These are phyloP conservation scores for Lantana camara DNA, from an alignment of 257 asterid genomes.

Conservation along the genomic window DNA sequence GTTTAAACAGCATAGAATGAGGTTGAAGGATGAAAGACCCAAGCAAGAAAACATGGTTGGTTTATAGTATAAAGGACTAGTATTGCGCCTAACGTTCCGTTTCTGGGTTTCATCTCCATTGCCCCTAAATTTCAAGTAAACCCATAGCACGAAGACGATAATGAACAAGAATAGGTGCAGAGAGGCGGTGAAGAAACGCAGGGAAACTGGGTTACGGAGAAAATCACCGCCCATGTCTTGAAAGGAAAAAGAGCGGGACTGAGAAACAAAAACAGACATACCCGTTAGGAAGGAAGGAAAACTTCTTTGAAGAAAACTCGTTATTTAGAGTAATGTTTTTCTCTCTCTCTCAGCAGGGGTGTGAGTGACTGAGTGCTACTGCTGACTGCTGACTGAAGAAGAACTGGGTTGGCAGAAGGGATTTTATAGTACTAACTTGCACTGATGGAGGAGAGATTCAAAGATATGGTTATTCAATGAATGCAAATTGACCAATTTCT, in stretches of 20 bases:
- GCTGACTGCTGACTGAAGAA: too few relatives aligned
- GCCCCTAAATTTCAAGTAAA: conserved; percentile 30
- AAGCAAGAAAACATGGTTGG: conserved; percentile 44
- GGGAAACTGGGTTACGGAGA: conserved; percentile 46
- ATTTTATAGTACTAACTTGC: too few relatives aligned
- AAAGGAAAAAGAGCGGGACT: conserved; percentile 24
- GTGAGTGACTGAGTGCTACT: too few relatives aligned
- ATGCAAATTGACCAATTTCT: too few relatives aligned
- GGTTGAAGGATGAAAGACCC: conserved; percentile 49
- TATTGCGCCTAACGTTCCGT: conserved; percentile 13
- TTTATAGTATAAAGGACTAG: conserved; percentile 34
- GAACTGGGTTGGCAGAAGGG: too few relatives aligned
- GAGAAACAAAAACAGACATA: conserved; percentile 32
- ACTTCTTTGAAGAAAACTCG: conserved; percentile 11
- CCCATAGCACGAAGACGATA: conserved; percentile 41
- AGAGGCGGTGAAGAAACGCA: conserved; percentile 52
- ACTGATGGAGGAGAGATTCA: too few relatives aligned
- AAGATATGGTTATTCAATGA: too few relatives aligned
- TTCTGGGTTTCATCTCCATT: conserved; percentile 25
- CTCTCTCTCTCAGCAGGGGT: too few relatives aligned
- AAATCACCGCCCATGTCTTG: conserved; percentile 30
- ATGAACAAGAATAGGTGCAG: conserved; percentile 53
- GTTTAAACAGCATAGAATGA: conserved; percentile 48
- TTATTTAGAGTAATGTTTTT: background rate
- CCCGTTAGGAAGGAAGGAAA: conserved; percentile 26